Base-by-base conservation (phyloP, 176 grass and related monocot genomes). In the Cenchrus purpureus region DNA sequence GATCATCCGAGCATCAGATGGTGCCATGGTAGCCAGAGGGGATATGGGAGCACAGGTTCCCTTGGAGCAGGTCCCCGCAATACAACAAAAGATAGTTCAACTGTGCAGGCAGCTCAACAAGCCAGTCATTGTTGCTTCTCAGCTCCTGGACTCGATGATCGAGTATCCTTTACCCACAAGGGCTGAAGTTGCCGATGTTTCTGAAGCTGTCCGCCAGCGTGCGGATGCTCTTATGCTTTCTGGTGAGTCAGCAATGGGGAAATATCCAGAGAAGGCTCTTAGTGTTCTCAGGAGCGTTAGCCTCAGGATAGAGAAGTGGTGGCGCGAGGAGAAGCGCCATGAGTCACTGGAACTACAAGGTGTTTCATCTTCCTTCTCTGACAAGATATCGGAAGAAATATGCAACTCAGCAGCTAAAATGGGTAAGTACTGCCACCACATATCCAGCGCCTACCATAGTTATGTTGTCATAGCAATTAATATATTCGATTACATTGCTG, bases 391-490 rank as follows among this genome's bases (percentile, higher is more conserved):
- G 44, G 97, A 99, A 81, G 91, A 99, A 67, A 99, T 96, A 55
- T 99, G 97, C 82, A 99, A 89, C 88, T 99, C 97, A 4, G 97
- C 97, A 67, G 93, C 97, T 71, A 99, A 96, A 92, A 99, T 99
- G 85, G 97, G 97, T 99, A 92, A 49, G 45, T 53, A 15, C 54
- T 69, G 42, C 44, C 16, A 64, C 17, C 12, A 17, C 51, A 19
- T 34, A 29, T 1, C 65, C 2, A 15, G 1, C 17, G 31, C 53
- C 37, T 51, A 5, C 40, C 52, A 42, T 1, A 74, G 5, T 74
- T 5, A 11, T 60, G 20, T 51, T 31, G 5, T 44, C n/a, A 5
- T 17, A 54, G 29, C 42, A 49, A 66, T 12, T 68, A 19, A 59
- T 54, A 40, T 48, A 66, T 74, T 51, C 2, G 50, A 56, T 32